These are phyloP conservation scores for Lavandula angustifolia DNA, from an alignment of 257 asterid species.

Conservation along the genomic window DNA sequence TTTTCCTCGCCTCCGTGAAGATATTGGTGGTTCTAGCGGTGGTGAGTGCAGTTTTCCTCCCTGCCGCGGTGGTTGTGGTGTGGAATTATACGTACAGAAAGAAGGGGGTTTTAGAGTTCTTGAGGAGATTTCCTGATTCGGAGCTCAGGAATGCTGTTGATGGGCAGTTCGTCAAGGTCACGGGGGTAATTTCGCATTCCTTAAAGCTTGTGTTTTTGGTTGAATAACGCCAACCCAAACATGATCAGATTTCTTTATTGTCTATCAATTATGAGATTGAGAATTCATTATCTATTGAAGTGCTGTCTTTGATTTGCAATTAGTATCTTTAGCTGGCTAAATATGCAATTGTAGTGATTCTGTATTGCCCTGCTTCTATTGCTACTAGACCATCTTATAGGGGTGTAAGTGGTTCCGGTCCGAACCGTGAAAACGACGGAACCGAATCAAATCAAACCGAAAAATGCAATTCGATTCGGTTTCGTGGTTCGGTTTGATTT, in stretches of 20 bases:
- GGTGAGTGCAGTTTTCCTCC: constrained; percentile 48
- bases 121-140: constrained; percentile 63
- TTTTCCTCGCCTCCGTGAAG: constrained; percentile 74
- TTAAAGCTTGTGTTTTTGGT: background rate
- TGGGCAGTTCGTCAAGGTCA: constrained; percentile 94
- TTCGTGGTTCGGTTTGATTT: too few relatives aligned
- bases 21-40: constrained; percentile 58
- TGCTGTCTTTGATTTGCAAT: too few relatives aligned
- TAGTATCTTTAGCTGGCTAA: too few relatives aligned
- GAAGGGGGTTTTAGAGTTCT: constrained; percentile 54
- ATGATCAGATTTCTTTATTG: constrained; percentile 4
- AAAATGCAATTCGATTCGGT: too few relatives aligned
- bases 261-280: constrained; percentile 17
- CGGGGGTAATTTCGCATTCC: constrained; percentile 75
- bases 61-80: constrained; percentile 36
- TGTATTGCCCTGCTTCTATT: too few relatives aligned
- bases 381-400: too few relatives aligned
- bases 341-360: too few relatives aligned
- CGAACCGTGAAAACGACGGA: too few relatives aligned
- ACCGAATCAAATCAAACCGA: too few relatives aligned
- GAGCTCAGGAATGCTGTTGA: constrained; percentile 91
- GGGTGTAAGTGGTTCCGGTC: too few relatives aligned
- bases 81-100: constrained; percentile 67
- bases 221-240: constrained; percentile 6
- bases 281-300: constrained; percentile 4